A percentile compares a stretch with the other conserved stretches of the same genome.
These are phyloP conservation scores for Simmondsia chinensis DNA, from an alignment of 148 eudicot genomes.

Conservation along the genomic window DNA sequence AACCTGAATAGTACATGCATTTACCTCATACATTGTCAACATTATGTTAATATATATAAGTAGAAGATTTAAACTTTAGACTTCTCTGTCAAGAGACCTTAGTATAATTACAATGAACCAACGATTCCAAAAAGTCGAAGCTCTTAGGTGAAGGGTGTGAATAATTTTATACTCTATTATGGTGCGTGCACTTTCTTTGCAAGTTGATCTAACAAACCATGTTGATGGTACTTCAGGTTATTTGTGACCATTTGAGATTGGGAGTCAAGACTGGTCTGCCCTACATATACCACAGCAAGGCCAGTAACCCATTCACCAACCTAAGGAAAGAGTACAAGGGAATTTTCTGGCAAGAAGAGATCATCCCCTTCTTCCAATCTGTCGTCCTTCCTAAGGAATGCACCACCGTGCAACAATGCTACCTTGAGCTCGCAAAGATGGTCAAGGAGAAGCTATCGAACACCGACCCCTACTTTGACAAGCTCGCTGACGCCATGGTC, in stretches of 20 bases:
- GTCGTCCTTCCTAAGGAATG: slow-evolving; percentile 40
- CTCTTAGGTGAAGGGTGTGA: no score
- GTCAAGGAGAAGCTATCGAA: slow-evolving; percentile 56
- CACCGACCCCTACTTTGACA: slow-evolving; percentile 43
- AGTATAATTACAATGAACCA: no score
- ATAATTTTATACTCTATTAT: no score
- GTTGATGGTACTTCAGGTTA: no score
- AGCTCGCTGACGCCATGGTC: slow-evolving; percentile 58
- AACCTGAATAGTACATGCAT: no score
- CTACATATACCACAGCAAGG: slow-evolving; percentile 59
- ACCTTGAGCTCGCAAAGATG: slow-evolving; percentile 38
- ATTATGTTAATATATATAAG: no score
- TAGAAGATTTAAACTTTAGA: no score
- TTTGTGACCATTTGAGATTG: slow-evolving; percentile 51
- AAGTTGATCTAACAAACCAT: no score
- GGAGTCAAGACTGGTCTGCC: slow-evolving; percentile 57
- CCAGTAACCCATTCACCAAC: slow-evolving; percentile 57
- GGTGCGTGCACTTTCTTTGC: no score
- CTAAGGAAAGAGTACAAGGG: slow-evolving; percentile 54
- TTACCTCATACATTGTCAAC: no score
- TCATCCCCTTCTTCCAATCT: slow-evolving; percentile 58
- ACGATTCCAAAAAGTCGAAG: no score
- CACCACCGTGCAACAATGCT: slow-evolving; percentile 54
- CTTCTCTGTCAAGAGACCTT: no score
- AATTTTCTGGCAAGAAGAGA: slow-evolving; percentile 63